Percentiles rank a stretch among this genome's conserved stretches.
These are phyloP conservation scores for Aspergillus diversus DNA, from an alignment of 495 filamentous ascomycete species.

Conservation along the genomic window DNA sequence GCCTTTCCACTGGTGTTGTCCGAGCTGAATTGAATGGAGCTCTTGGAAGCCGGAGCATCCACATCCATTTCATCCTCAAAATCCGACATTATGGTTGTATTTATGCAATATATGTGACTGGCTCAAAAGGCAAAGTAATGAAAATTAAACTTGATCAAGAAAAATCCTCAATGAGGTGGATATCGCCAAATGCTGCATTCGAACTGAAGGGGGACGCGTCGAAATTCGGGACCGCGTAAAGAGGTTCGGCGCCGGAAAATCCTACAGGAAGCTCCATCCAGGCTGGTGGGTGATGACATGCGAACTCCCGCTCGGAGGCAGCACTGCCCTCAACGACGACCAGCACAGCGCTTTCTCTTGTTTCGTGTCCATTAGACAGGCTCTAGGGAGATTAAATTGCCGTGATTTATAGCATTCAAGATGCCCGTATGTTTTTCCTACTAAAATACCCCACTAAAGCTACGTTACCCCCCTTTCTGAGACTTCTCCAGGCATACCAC, in stretches of 20 bases:
- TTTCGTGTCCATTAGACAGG: slow-evolving; percentile 26
- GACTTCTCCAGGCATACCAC: slow-evolving; percentile 74
- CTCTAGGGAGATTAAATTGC: slow-evolving; percentile 24
- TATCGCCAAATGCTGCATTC: slow-evolving; percentile 4
- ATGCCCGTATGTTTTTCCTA: slow-evolving; percentile 53
- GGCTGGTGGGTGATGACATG: slow-evolving; percentile 44
- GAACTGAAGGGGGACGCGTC: slow-evolving; percentile 34
- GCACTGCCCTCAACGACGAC: slow-evolving; percentile 31
- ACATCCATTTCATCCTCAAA: slow-evolving; percentile 91
- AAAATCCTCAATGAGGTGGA: slow-evolving; percentile 12
- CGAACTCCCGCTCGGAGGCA: slow-evolving; percentile 32
- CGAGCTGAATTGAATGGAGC: slow-evolving; percentile 59
- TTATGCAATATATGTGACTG: not conserved
- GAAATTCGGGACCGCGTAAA: slow-evolving; percentile 44
- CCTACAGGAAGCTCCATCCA: slow-evolving; percentile 27
- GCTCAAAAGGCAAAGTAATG: too few relatives aligned
- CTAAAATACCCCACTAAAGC: not conserved
- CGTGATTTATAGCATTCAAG: slow-evolving; percentile 23
- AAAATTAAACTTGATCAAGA: too few relatives aligned
- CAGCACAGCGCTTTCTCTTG: slow-evolving; percentile 21
- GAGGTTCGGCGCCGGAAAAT: slow-evolving; percentile 51
- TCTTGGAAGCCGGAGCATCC: slow-evolving; percentile 58
- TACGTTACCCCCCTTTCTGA: not conserved
- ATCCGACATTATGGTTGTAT: slow-evolving; percentile 73
- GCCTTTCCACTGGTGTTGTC: slow-evolving; percentile 72